Evolutionary conservation across 495 filamentous ascomycete genomes (phyloP), one percentile per base, ranked within the genome.

Genomic region (Hypoxylon fragiforme): DNA sequence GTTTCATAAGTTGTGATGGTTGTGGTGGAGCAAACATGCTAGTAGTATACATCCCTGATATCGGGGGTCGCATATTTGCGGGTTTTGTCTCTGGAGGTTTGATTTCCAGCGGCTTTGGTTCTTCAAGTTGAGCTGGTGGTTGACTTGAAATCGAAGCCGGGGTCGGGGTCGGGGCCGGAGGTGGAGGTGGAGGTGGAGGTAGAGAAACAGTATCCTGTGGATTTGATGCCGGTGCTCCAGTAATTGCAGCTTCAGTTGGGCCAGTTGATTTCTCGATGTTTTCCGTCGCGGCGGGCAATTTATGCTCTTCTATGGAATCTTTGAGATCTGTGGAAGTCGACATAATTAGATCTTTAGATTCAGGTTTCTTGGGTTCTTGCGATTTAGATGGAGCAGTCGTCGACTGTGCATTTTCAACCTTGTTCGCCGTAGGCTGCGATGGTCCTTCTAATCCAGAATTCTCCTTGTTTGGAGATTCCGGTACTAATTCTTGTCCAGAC

Each of bases 21-120:
- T 57, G 54, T 13, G 70, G 67, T 38, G 65, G 61, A 1, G 66
- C 69, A 50, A 67, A 67, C 52, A 67, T 57, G 58, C 65, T 67
- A 1, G 57, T 63, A 30, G 65, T 67, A 42, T 65, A 67, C 8
- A 62, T 22, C 21, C 44, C 46, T 18, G 67, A 37, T 1, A 42
- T 50, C 1, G 62, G 54, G 31, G 60, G 64, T 8, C 56, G 59
- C 32, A 70, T 60, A 35, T 60, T 50, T 7, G 67, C 62, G 12
- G 63, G 55, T 21, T 53, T 57, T 39, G 48, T 34, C 28, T 62
- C 59, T 34, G 43, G 37, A 19, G 45, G 50, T 28, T 44, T 50
- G 13, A 41, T 47, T 48, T 70, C 68, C 14, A 38, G 41, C 34
- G 51, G 50, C 32, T 46, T 62, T 20, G 41, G 41, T 9, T 44